Base-by-base conservation (phyloP, 2,329 filamentous ascomycete genomes). In the Coniella lustricola region DNA sequence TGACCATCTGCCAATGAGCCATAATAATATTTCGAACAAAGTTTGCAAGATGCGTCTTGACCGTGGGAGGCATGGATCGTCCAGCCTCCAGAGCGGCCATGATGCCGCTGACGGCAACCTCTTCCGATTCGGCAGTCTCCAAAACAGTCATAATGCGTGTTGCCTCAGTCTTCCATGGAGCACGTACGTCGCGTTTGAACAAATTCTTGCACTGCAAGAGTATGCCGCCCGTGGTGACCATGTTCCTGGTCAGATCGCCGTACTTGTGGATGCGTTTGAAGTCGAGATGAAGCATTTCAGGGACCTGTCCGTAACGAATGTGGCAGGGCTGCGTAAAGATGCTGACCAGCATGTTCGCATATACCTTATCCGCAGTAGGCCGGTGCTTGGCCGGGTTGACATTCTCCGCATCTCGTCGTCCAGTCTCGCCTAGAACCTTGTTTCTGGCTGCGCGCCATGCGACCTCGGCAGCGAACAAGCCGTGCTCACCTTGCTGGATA, bases 171-270 rank as follows among this genome's bases (percentile, higher is more conserved):
- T 84, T 87, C 87, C 87, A 93, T 17, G 84, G 81, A 12, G 78
- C 77, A 38, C 87, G 81, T 3, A 89, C 85, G 59, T 91, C 87
- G 14, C 87, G 81, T 66, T 90, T 90, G 29, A 93, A 75, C 7
- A 91, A 72, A 57, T 90, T 91, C 70, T 93, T 93, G 64, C 84
- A 85, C 44, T 89, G 88, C 13, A 91, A 69, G 22, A 90, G 70
- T 41, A 91, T 84, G 0, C 86, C 84, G 1, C 84, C 85, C 3
- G 85, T 78, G 1, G 85, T 85, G 18, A 87, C 78, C 57, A 91
- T 83, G 38, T 81, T 77, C 39, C 84, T 67, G 1, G 81, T 73
- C 50, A 81, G 72, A 21, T 67, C 63, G 8, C 81, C 77, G 41
- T 81, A 74, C 18, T 73, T 72, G 3, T 68, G 64, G 36, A 88